Conservation (phyloP, 345 rosid species). For the Citrus cavaleriei region DNA sequence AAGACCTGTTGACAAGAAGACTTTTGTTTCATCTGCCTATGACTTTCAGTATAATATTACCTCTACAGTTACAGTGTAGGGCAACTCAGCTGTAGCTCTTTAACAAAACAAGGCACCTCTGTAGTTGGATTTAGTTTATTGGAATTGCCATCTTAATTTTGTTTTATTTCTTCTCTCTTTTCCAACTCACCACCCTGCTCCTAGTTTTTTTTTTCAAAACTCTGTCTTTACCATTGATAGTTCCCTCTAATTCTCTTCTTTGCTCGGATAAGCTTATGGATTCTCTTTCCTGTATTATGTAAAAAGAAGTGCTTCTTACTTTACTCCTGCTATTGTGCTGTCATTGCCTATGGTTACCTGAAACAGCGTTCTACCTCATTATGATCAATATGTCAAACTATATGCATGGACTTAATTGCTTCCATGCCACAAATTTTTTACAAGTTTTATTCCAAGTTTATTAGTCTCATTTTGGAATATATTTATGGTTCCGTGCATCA, state of each 20-base stretch:
- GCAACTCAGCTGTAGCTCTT: not conserved
- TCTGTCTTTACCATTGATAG: not conserved
- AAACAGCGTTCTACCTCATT: not conserved
- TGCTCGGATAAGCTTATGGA: not conserved
- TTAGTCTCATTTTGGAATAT: slow-evolving; percentile 9
- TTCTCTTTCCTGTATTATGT: not conserved
- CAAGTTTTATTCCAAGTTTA: not conserved
- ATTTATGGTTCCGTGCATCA: not conserved
- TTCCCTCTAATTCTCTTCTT: not conserved
- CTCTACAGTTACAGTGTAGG: not conserved
- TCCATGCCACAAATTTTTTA: not conserved
- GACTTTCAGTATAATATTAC: not conserved
- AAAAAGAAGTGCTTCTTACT: not conserved
- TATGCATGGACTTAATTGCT: not conserved
- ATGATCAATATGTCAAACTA: not conserved
- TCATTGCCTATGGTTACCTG: not conserved
- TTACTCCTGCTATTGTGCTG: not conserved
- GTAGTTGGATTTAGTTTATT: not conserved
- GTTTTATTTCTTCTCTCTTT: not conserved
- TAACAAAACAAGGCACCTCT: not conserved
- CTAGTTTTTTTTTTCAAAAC: not conserved
- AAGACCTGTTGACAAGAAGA: not conserved
- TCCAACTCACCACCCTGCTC: not conserved
- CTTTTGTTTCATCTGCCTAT: not conserved
- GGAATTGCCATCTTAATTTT: not conserved